Base-by-base conservation (phyloP, 2,329 filamentous ascomycete genomes). In the Coleophoma cylindrospora region DNA sequence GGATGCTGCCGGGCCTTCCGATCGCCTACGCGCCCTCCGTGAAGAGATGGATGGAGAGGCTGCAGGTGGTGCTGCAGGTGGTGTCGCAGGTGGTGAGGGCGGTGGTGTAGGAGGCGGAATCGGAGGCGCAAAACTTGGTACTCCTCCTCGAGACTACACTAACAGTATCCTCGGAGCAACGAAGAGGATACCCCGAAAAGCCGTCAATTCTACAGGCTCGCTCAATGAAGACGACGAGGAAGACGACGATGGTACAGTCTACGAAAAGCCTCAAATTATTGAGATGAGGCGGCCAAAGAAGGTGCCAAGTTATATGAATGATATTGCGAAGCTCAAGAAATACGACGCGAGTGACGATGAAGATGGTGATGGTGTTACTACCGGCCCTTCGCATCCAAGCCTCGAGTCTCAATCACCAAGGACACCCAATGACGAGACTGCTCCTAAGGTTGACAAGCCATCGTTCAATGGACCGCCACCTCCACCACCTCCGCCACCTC, bases 41-140 rank as follows among this genome's bases (percentile, higher is more conserved):
- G 92, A 97, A 70, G 86, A 91, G 70, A 99, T 99, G 94, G 94
- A 97, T 56, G 83, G 80, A 21, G 72, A 72, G 55, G 71, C 71
- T 46, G 69, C 74, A 56, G 68, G 79, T 62, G 59, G 79, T 51
- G 68, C 27, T 22, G 49, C n/a, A 12, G 14, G 21, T 40, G 51
- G 43, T 15, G 27, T 4, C 4, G 22, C 4, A 4, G 22, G 22
- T 8, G 8, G 94, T 52, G 92, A 97, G 69, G 86, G 91, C 70
- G 97, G 97, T 94, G 94, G 97, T 55, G 83, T 80, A 21, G 72
- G 72, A 54, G 71, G 71, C 46, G 69, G 74, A 56, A 68, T 79
- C 62, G 59, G 79, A 50, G 68, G 34, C 32, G 49, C n/a, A 14
- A 12, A 17, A 34, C 50, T 40, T 17, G 52, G 50, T 34, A 77